Conservation (phyloP, 257 asterid species). For the Solanum piurae region DNA sequence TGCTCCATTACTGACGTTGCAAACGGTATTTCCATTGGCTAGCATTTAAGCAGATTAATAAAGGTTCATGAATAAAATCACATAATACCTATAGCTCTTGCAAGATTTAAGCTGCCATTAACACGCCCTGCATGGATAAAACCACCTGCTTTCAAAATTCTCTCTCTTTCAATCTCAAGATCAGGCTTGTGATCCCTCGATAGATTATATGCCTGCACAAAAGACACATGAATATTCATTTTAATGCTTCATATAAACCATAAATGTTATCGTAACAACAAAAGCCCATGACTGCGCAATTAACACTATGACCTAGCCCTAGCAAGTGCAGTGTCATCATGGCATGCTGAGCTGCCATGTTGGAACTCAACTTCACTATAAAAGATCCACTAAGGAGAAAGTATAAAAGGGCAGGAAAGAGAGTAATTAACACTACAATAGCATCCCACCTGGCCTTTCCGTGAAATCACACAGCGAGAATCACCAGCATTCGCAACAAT, state of each 20-base stretch:
- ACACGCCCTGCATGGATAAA: constrained; percentile 94
- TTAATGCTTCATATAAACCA: not conserved
- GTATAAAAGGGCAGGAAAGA: not conserved
- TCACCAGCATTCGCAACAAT: constrained; percentile 97
- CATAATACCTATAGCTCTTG: constrained; percentile 84
- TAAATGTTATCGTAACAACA: not conserved
- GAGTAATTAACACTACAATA: not conserved
- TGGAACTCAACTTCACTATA: not conserved
- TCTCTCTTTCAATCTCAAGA: constrained; percentile 83
- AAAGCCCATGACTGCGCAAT: not conserved
- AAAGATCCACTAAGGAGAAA: not conserved
- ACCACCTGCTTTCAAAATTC: constrained; percentile 92
- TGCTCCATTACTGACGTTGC: not conserved
- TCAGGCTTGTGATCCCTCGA: constrained; percentile 99
- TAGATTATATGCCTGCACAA: constrained; percentile 74
- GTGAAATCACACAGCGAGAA: constrained; percentile 92
- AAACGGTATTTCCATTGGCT: not conserved
- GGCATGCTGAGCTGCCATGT: not conserved
- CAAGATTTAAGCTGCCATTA: constrained; percentile 90
- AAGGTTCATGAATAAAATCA: not conserved
- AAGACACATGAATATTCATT: not conserved
- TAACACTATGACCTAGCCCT: not conserved
- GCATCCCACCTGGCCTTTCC: constrained; percentile 82
- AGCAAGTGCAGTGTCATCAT: not conserved
- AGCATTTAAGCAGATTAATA: not conserved